Evolutionary conservation across 306 rosid genomes (phyloP).

Genomic region (Canavalia ensiformis): DNA sequence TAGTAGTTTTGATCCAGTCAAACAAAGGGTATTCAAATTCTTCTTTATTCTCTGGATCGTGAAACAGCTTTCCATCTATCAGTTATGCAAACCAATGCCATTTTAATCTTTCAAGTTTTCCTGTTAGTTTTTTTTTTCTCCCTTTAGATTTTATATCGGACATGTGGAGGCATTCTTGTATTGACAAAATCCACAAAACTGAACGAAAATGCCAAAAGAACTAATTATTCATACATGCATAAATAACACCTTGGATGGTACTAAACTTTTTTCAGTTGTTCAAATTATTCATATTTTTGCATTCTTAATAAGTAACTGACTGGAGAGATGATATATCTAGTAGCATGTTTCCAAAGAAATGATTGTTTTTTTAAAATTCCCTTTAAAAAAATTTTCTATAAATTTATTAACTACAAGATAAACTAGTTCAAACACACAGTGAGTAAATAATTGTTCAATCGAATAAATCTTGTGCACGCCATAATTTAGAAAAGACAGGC

Average conservation of each 20-base stretch:
- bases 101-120: constrained; percentile 22
- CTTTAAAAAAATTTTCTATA: background rate
- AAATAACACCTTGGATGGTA: background rate
- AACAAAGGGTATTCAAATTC: background rate
- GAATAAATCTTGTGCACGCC: background rate
- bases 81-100: constrained; percentile 21
- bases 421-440: background rate
- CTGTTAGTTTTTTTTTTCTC: background rate
- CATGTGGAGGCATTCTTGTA: background rate
- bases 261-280: background rate
- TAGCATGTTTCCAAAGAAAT: background rate
- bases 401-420: background rate
- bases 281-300: background rate
- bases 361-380: background rate
- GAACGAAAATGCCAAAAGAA: constrained; percentile 24
- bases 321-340: background rate
- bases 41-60: background rate
- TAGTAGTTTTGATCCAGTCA: background rate
- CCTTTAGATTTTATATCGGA: background rate
- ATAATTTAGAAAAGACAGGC: too few relatives aligned
- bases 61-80: background rate
- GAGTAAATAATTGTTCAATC: background rate
- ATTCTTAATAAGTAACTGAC: background rate
- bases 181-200: constrained; percentile 23
- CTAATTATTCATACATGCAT: background rate